A percentile compares a stretch with the other conserved stretches of the same genome.
Conservation (phyloP, 495 filamentous ascomycete species). For the Xylaria acuta region DNA sequence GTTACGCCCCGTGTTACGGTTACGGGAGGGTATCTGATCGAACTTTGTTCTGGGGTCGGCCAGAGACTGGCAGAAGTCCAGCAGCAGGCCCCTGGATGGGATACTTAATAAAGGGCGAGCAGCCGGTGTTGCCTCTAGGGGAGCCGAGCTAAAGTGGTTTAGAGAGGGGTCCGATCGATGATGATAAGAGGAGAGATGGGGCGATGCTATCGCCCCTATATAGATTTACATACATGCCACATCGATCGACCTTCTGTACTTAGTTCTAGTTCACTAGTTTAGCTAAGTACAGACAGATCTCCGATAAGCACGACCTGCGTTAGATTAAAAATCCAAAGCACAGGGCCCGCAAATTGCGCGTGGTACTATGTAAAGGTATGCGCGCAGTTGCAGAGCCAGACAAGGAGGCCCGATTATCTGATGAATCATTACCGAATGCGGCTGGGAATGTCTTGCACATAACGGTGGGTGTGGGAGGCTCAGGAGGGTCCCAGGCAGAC, state of each 20-base stretch:
- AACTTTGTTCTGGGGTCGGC: neutral
- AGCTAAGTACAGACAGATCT: neutral
- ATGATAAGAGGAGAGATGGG: conserved; percentile 23
- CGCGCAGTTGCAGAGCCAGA: conserved; percentile 21
- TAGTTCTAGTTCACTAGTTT: neutral
- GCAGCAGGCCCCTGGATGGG: neutral
- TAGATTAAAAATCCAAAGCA: conserved; percentile 27
- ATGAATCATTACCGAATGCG: conserved; percentile 42
- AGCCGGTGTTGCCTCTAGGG: neutral
- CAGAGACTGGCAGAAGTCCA: neutral
- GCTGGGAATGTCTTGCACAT: conserved; percentile 22
- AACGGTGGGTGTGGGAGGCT: neutral
- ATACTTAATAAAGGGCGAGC: conserved; percentile 12
- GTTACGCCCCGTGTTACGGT: neutral
- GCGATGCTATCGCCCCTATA: conserved; percentile 15
- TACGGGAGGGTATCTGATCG: neutral
- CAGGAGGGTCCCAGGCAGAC: neutral
- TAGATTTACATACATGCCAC: conserved; percentile 8
- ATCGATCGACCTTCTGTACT: neutral
- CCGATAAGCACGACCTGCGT: conserved; percentile 19
- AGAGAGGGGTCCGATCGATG: conserved; percentile 11
- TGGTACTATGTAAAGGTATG: too few relatives aligned
- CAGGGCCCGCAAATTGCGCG: conserved; percentile 28
- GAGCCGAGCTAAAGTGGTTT: neutral
- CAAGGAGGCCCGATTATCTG: conserved; percentile 38